phyloP scores from a whole-genome alignment of 306 rosid species.

The Hippophae gyantsensis region DNA sequence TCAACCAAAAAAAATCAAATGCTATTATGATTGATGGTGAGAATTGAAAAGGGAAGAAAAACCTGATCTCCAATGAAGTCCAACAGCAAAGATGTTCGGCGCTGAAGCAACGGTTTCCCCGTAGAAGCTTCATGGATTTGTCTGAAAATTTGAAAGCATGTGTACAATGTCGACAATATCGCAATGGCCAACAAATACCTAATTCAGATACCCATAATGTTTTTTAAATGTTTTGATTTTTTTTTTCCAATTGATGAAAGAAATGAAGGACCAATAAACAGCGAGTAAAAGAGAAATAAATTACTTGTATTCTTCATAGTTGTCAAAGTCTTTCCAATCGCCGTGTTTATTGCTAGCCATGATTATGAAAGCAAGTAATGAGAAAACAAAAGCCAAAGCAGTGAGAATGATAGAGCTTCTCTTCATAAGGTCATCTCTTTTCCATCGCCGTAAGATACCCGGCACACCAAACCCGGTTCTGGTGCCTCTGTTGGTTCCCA shows the following conservation, averaged over 20 bases:
- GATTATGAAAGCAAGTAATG: slow-evolving; percentile 41
- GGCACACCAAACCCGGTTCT: slow-evolving; percentile 9
- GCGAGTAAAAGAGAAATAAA: not conserved
- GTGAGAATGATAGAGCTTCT: slow-evolving; percentile 45
- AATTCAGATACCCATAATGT: not conserved
- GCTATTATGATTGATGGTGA: no score
- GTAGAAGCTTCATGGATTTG: slow-evolving; percentile 35
- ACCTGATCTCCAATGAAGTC: slow-evolving; percentile 83
- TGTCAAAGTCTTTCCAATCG: slow-evolving; percentile 42
- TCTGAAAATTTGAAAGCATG: slow-evolving; percentile 34
- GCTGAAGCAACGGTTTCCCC: slow-evolving; percentile 21
- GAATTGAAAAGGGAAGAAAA: not conserved
- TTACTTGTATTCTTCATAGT: slow-evolving; percentile 57
- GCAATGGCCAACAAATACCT: slow-evolving; percentile 59
- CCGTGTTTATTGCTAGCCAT: slow-evolving; percentile 68
- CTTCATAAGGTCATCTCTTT: slow-evolving; percentile 51
- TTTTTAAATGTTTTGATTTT: no score
- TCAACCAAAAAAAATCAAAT: no score
- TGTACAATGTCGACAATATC: slow-evolving; percentile 42
- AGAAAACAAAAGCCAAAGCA: slow-evolving; percentile 47
- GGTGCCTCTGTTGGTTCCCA: not conserved
- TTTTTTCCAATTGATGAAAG: no score
- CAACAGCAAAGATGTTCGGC: slow-evolving; percentile 20
- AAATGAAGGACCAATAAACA: no score
- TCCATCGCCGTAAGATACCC: slow-evolving; percentile 46